Percentiles rank a stretch among this genome's conserved stretches.
Evolutionary conservation across 306 rosid genomes (phyloP).

Genomic region (Quercus suber): DNA sequence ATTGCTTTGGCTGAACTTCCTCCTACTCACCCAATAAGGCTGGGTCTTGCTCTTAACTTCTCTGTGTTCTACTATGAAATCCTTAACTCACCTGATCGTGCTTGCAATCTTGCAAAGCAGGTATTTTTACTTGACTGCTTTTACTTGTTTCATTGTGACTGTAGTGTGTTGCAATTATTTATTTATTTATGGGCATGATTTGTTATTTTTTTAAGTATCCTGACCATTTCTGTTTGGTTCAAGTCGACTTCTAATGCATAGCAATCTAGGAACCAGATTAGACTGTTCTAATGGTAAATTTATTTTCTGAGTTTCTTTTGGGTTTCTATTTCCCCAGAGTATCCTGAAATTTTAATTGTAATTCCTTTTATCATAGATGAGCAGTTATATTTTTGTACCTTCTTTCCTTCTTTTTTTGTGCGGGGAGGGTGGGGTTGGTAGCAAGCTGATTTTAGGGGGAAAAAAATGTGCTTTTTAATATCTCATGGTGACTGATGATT

Average conservation of each 20-base stretch:
- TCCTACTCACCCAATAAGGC: conserved; percentile 95
- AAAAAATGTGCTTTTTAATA: no score
- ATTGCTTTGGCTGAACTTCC: conserved; percentile 77
- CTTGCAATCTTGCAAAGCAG: conserved; percentile 95
- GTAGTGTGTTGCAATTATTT: background rate
- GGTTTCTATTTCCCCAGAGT: background rate
- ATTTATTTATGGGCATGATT: background rate
- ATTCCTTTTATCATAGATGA: no score
- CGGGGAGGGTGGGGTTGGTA: no score
- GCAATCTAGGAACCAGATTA: background rate
- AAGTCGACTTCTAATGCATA: background rate
- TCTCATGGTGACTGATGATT: no score
- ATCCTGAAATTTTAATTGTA: no score
- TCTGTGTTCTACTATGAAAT: conserved; percentile 96
- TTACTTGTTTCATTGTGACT: background rate
- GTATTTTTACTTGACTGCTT: conserved; percentile 21
- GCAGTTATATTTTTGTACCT: no score
- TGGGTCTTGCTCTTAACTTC: conserved; percentile 97
- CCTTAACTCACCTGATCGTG: conserved; percentile 95
- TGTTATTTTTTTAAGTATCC: background rate
- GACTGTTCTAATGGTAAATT: background rate
- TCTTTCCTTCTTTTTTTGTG: no score
- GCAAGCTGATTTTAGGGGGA: no score
- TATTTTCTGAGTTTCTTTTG: background rate
- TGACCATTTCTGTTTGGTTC: background rate